Percentiles rank a stretch among this genome's conserved stretches.
phyloP scores from a whole-genome alignment of 768 basidiomycete genomes.

The Lactarius quietus region DNA sequence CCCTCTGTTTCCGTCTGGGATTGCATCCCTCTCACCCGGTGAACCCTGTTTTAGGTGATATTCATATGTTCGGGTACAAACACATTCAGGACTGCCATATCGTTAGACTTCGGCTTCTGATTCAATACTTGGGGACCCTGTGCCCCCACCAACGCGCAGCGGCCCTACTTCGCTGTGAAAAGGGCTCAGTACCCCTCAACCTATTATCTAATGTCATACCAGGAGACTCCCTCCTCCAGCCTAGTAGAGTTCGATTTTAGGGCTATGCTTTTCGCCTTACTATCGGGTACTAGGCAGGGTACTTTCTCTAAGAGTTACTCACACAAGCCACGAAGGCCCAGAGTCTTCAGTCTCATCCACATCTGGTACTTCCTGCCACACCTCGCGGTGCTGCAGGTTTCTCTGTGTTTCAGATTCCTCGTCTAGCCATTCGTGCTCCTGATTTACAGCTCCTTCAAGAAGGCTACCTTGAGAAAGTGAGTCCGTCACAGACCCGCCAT shows the following conservation, averaged over 20 bases:
- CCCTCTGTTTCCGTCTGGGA: no score
- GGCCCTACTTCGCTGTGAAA: background rate
- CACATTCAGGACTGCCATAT: background rate
- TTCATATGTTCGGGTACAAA: no score
- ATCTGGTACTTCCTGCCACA: background rate
- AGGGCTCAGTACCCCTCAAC: background rate
- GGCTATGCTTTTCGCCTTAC: background rate
- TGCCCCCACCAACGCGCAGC: background rate
- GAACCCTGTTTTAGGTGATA: background rate
- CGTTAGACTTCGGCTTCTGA: background rate
- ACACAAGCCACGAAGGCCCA: no score
- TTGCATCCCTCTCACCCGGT: background rate
- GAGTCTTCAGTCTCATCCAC: no score
- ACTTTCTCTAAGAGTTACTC: no score
- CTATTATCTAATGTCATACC: no score
- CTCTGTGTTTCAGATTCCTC: accelerated
- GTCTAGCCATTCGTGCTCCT: background rate
- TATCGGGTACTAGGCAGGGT: background rate
- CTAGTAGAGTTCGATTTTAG: no score
- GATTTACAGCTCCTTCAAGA: background rate
- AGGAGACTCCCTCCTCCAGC: no score
- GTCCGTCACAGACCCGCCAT: background rate
- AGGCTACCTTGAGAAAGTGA: background rate
- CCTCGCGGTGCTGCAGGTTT: accelerated
- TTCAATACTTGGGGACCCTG: background rate